Percentiles rank a stretch among this genome's conserved stretches.
Conservation (phyloP, 2,329 filamentous ascomycete genomes). For the Ascochyta koolunga region DNA sequence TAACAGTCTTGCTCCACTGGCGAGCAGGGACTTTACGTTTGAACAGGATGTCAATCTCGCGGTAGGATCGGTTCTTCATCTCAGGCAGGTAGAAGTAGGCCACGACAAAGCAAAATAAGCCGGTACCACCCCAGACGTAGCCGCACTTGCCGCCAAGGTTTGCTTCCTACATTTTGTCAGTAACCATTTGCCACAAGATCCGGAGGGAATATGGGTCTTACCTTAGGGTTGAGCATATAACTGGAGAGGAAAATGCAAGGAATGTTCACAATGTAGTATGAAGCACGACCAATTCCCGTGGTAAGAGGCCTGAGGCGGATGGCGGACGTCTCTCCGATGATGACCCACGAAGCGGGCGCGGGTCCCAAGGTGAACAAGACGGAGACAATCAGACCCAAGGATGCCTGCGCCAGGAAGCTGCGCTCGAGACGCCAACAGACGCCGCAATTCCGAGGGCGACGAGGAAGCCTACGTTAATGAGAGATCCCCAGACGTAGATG, state of each 20-base stretch:
- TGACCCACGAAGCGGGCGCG: slow-evolving; percentile 69
- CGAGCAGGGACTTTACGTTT: slow-evolving; percentile 59
- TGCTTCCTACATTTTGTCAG: slow-evolving; percentile 66
- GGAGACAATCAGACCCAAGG: slow-evolving; percentile 68
- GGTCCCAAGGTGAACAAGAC: slow-evolving; percentile 68
- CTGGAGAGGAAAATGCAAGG: slow-evolving; percentile 68
- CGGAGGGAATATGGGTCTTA: slow-evolving; percentile 26
- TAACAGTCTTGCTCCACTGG: slow-evolving; percentile 60
- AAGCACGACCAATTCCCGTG: slow-evolving; percentile 67
- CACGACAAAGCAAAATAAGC: slow-evolving; percentile 59
- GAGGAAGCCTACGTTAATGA: slow-evolving; percentile 61
- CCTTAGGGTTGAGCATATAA: slow-evolving; percentile 64
- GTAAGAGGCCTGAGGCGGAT: slow-evolving; percentile 70
- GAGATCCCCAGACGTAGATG: slow-evolving; percentile 68
- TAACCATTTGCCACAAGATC: slow-evolving; percentile 60
- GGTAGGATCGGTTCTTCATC: slow-evolving; percentile 58
- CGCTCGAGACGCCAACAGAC: slow-evolving; percentile 52
- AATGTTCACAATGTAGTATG: slow-evolving; percentile 70
- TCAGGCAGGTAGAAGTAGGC: slow-evolving; percentile 61
- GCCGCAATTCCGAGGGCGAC: slow-evolving; percentile 65
- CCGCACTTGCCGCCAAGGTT: slow-evolving; percentile 47
- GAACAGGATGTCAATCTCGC: slow-evolving; percentile 58
- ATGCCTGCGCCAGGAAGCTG: slow-evolving; percentile 63
- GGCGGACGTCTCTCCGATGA: slow-evolving; percentile 70
- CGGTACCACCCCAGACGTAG: slow-evolving; percentile 52